A percentile compares a stretch with the other conserved stretches of the same genome.
These are phyloP conservation scores for Candida albicans DNA, from an alignment of 1,139 yeast genomes.

Conservation along the genomic window DNA sequence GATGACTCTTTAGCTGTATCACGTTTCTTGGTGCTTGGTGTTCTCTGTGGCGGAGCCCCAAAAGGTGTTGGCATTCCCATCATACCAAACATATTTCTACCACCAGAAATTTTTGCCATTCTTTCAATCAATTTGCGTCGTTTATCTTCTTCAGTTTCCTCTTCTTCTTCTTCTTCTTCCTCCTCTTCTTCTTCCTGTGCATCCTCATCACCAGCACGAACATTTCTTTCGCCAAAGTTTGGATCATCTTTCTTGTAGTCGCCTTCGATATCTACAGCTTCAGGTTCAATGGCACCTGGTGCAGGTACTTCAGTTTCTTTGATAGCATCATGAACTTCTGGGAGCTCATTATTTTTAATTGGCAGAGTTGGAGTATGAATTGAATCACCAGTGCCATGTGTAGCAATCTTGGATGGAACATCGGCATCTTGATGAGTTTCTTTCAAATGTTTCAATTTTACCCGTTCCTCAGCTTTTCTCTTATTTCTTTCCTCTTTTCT, in stretches of 20 bases:
- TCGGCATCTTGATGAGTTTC: conserved; percentile 11
- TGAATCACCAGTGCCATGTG: conserved; percentile 3
- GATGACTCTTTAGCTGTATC: conserved; percentile 4
- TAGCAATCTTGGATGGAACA: conserved; percentile 10
- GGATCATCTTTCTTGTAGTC: conserved; percentile 12
- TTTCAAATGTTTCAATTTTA: conserved; percentile 14
- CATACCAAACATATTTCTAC: conserved; percentile 86
- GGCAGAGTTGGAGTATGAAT: conserved; percentile 1
- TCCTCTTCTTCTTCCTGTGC: conserved; percentile 19
- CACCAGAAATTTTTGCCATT: conserved; percentile 94
- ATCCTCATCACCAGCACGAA: not conserved
- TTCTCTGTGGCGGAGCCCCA: conserved; percentile 24
- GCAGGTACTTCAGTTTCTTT: conserved; percentile 1
- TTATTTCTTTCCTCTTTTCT: conserved; percentile 58
- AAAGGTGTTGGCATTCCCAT: conserved; percentile 57
- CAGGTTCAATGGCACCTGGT: conserved; percentile 13
- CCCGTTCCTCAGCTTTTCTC: conserved; percentile 27
- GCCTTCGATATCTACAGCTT: conserved; percentile 9
- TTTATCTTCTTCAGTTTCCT: conserved; percentile 77
- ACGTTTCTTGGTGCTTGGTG: conserved; percentile 5
- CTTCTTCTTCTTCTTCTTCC: conserved; percentile 29
- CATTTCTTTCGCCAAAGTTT: no score
- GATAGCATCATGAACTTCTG: conserved; percentile 15
- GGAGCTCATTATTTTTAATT: conserved; percentile 8
- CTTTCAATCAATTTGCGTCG: conserved; percentile 83